A percentile compares a stretch with the other conserved stretches of the same genome.
phyloP scores from a whole-genome alignment of 257 asterid genomes.

The Mentha longifolia region DNA sequence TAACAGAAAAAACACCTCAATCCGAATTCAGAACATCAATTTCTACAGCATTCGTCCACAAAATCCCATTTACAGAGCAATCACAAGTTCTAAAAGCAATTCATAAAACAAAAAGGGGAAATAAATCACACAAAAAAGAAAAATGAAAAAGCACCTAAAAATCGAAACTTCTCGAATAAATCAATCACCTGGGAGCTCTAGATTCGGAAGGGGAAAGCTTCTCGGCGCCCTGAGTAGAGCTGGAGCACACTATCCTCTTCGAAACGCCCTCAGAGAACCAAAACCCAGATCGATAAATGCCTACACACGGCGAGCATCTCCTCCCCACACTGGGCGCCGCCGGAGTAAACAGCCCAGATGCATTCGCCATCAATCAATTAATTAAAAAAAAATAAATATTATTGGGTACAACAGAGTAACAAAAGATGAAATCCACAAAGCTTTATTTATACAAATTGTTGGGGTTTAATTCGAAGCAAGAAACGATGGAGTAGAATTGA shows the following conservation, averaged over 20 bases:
- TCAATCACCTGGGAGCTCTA: constrained; percentile 60
- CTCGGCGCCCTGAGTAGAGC: constrained; percentile 67
- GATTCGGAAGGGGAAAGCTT: constrained; percentile 63
- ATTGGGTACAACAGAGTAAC: not conserved
- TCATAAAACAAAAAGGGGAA: not conserved
- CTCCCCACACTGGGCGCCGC: constrained; percentile 46
- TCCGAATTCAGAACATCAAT: constrained; percentile 17
- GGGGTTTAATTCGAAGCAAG: not conserved
- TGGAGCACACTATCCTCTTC: constrained; percentile 58
- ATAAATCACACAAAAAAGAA: constrained; percentile 11
- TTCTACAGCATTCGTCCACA: constrained; percentile 9
- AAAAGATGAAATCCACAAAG: constrained; percentile 39
- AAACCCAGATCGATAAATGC: constrained; percentile 61
- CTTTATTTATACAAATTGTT: constrained; percentile 28
- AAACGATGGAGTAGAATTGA: constrained; percentile 25
- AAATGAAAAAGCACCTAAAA: constrained; percentile 25
- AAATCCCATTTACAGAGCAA: constrained; percentile 17
- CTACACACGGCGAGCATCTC: constrained; percentile 49
- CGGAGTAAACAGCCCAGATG: constrained; percentile 64
- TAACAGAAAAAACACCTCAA: not conserved
- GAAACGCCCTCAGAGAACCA: constrained; percentile 45
- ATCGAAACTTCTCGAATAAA: constrained; percentile 13
- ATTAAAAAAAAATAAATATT: not conserved
- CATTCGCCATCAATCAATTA: constrained; percentile 57
- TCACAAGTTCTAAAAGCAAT: constrained; percentile 6